A percentile compares a stretch with the other conserved stretches of the same genome.
Evolutionary conservation across 345 rosid species (phyloP).

Genomic region (Psidium guajava): DNA sequence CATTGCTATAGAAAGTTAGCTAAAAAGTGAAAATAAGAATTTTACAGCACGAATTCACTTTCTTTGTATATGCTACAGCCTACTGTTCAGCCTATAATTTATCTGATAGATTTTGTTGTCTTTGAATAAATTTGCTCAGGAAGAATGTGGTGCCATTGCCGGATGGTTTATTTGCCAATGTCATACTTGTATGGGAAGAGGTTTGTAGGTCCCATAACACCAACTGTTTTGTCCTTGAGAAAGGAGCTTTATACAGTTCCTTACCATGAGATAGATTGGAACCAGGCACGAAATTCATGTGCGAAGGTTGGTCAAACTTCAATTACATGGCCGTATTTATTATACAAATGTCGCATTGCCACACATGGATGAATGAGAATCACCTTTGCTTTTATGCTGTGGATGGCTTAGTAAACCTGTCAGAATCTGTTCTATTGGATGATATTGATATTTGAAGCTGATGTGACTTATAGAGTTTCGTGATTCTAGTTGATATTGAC

Average conservation of each 20-base stretch:
- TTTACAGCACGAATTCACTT: neutral
- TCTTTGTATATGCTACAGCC: neutral
- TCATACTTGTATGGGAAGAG: constrained; percentile 90
- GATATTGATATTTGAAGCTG: neutral
- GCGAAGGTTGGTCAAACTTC: constrained; percentile 63
- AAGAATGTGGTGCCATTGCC: constrained; percentile 99
- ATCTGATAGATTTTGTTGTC: neutral
- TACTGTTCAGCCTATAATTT: neutral
- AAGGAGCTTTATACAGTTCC: constrained; percentile 74
- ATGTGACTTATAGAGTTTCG: neutral
- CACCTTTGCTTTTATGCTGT: neutral
- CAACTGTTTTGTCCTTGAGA: constrained; percentile 75
- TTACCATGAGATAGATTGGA: constrained; percentile 88
- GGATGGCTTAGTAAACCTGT: neutral
- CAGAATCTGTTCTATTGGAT: neutral
- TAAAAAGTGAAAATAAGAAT: neutral
- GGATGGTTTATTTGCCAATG: constrained; percentile 99
- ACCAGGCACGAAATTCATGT: constrained; percentile 69
- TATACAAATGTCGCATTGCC: neutral
- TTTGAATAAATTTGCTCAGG: constrained; percentile 31
- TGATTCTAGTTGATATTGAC: neutral
- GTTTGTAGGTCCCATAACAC: constrained; percentile 90
- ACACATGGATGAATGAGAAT: neutral
- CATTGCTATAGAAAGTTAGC: neutral
- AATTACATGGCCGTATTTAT: neutral